A percentile compares a stretch with the other conserved stretches of the same genome.
These are phyloP conservation scores for Calonectria fujianensis DNA, from an alignment of 2,329 filamentous ascomycete species.

Conservation along the genomic window DNA sequence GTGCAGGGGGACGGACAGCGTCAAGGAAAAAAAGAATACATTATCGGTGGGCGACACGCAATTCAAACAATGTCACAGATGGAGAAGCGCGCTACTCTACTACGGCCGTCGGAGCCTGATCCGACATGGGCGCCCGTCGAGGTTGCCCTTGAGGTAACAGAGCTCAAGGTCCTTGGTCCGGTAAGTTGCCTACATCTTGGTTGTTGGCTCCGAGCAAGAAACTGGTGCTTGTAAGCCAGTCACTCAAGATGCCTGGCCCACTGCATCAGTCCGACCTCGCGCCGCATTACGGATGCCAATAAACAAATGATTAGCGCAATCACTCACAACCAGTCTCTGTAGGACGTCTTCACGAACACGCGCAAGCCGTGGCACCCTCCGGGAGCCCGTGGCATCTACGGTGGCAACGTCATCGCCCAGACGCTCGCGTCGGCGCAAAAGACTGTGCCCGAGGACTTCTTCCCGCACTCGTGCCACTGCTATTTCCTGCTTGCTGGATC, in stretches of 20 bases:
- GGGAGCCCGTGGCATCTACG: slow-evolving; percentile 94
- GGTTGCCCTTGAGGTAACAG: slow-evolving; percentile 90
- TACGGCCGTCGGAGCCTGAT: slow-evolving; percentile 84
- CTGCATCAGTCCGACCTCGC: not conserved
- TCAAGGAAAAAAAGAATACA: not conserved
- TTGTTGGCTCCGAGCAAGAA: not conserved
- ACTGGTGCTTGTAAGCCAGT: not conserved
- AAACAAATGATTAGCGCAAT: not conserved
- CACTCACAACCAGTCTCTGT: slow-evolving; percentile 11
- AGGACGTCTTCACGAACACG: slow-evolving; percentile 97
- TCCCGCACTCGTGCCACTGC: slow-evolving; percentile 97
- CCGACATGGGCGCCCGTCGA: slow-evolving; percentile 87
- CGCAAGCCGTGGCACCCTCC: slow-evolving; percentile 94
- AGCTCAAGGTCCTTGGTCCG: slow-evolving; percentile 83
- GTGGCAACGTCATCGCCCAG: slow-evolving; percentile 94
- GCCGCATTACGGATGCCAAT: not conserved
- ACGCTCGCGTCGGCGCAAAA: slow-evolving; percentile 90
- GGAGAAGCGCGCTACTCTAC: slow-evolving; percentile 61
- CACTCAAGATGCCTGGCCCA: not conserved
- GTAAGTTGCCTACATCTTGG: slow-evolving; percentile 67
- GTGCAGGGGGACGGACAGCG: slow-evolving; percentile 3
- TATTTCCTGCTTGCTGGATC: slow-evolving; percentile 97
- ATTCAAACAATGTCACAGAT: slow-evolving; percentile 42
- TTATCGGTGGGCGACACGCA: not conserved
- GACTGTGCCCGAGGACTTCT: slow-evolving; percentile 87